phyloP scores from a whole-genome alignment of 2,329 filamentous ascomycete species.

The Xylaria sp. region DNA sequence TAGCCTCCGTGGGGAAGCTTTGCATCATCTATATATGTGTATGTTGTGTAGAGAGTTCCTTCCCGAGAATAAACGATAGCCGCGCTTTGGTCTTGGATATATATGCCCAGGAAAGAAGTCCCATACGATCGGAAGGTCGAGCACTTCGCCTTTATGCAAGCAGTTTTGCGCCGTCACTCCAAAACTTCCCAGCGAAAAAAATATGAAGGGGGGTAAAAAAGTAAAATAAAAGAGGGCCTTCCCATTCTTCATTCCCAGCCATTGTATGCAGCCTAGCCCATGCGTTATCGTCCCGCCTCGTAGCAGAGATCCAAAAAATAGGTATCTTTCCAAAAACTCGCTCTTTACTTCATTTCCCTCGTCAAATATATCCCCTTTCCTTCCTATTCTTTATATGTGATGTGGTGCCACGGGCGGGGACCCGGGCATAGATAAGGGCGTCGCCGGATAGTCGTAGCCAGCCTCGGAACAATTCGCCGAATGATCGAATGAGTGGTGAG shows the following conservation, averaged over 20 bases:
- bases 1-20: slow-evolving; percentile 35
- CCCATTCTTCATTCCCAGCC: slow-evolving; percentile 33
- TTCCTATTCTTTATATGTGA: slow-evolving; percentile 31
- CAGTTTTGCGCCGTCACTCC: slow-evolving; percentile 41
- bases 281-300: slow-evolving; percentile 29
- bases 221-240: slow-evolving; percentile 16
- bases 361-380: not conserved
- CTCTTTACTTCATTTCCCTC: slow-evolving; percentile 8
- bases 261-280: slow-evolving; percentile 34
- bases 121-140: slow-evolving; percentile 44
- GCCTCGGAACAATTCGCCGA: slow-evolving; percentile 71
- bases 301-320: slow-evolving; percentile 13
- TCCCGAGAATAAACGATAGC: slow-evolving; percentile 21
- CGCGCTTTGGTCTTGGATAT: slow-evolving; percentile 33
- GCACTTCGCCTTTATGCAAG: slow-evolving; percentile 46
- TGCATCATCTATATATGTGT: slow-evolving; percentile 39
- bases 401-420: slow-evolving; percentile 64
- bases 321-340: slow-evolving; percentile 15
- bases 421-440: slow-evolving; percentile 77
- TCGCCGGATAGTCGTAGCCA: slow-evolving; percentile 73
- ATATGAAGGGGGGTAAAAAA: not conserved
- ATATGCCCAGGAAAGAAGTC: slow-evolving; percentile 33
- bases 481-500: slow-evolving; percentile 77
- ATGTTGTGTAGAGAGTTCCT: slow-evolving; percentile 31
- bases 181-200: slow-evolving; percentile 30